Conservation (phyloP, 495 filamentous ascomycete genomes). For the Penicillium turbatum region DNA sequence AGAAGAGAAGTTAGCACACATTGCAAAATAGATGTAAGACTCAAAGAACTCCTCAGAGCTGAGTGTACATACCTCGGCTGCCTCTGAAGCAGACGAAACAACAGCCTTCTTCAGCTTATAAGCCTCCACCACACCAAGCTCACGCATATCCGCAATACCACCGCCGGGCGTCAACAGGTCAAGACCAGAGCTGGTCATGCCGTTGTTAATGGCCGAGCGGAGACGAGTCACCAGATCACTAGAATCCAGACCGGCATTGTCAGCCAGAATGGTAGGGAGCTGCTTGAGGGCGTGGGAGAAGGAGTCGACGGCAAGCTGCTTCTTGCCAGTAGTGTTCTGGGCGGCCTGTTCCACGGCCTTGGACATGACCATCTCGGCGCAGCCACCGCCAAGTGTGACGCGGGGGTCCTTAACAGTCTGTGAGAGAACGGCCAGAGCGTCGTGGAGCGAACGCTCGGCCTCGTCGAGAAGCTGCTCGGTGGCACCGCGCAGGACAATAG, state of each 20-base stretch:
- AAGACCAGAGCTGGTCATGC: conserved; percentile 84
- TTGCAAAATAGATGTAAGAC: background rate
- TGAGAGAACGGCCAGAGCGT: conserved; percentile 93
- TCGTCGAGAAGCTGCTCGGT: conserved; percentile 97
- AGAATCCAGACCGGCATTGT: conserved; percentile 94
- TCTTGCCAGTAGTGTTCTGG: conserved; percentile 93
- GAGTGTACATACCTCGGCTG: conserved; percentile 76
- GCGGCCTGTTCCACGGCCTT: conserved; percentile 95
- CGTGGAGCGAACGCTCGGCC: conserved; percentile 91
- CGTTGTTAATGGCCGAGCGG: conserved; percentile 88
- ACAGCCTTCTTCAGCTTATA: conserved; percentile 98
- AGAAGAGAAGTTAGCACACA: conserved; percentile 1
- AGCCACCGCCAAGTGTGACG: conserved; percentile 91
- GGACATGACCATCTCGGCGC: conserved; percentile 98
- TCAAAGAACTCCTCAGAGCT: background rate
- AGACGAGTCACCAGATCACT: conserved; percentile 89
- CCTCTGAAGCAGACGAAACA: conserved; percentile 90
- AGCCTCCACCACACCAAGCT: conserved; percentile 94
- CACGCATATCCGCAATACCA: conserved; percentile 92
- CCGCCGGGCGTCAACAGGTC: conserved; percentile 88
- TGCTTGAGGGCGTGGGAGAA: conserved; percentile 88
- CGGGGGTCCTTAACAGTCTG: conserved; percentile 94
- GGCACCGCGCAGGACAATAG: conserved; percentile 91
- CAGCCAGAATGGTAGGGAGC: conserved; percentile 92
- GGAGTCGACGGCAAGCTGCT: conserved; percentile 84